Conservation (phyloP, 2,329 filamentous ascomycete species). For the Gaeumannomyces sp. region DNA sequence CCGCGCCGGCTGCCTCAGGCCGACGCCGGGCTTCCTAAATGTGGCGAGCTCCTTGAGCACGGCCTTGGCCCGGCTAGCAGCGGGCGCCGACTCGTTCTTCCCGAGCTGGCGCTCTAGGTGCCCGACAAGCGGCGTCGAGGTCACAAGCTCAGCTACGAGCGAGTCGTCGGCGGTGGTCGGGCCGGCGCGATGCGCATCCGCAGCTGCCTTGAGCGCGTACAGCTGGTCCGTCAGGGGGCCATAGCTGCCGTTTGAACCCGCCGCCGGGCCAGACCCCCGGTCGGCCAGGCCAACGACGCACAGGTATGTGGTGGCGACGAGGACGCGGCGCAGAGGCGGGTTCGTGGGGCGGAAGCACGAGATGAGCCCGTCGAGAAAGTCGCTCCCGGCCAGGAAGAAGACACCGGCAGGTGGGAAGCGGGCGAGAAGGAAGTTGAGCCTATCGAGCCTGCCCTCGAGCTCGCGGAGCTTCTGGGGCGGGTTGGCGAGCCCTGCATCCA, state of each 20-base stretch:
- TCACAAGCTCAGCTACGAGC: conserved; percentile 75
- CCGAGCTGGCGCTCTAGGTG: conserved; percentile 52
- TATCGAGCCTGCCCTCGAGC: conserved; percentile 48
- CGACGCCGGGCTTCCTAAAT: conserved; percentile 51
- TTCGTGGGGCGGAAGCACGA: conserved; percentile 60
- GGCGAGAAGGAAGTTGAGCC: conserved; percentile 58
- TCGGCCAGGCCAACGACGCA: conserved; percentile 67
- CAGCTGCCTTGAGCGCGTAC: conserved; percentile 69
- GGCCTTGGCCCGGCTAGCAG: conserved; percentile 43
- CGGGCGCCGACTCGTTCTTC: conserved; percentile 40
- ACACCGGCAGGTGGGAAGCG: conserved; percentile 50
- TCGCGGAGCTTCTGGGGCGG: conserved; percentile 42
- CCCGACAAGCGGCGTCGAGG: conserved; percentile 68
- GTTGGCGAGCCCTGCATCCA: conserved; percentile 53
- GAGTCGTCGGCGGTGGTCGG: conserved; percentile 57
- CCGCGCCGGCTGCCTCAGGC: conserved; percentile 40
- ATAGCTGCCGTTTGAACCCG: conserved; percentile 53
- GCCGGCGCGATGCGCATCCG: conserved; percentile 55
- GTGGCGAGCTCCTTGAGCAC: conserved; percentile 54
- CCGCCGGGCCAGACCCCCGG: conserved; percentile 22
- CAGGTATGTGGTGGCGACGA: conserved; percentile 70
- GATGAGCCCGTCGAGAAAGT: conserved; percentile 74
- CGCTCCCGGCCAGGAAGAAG: conserved; percentile 75
- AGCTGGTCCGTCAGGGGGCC: conserved; percentile 77
- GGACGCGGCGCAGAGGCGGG: conserved; percentile 55